phyloP scores from a whole-genome alignment of 495 filamentous ascomycete species.

The Daldinia grandis region DNA sequence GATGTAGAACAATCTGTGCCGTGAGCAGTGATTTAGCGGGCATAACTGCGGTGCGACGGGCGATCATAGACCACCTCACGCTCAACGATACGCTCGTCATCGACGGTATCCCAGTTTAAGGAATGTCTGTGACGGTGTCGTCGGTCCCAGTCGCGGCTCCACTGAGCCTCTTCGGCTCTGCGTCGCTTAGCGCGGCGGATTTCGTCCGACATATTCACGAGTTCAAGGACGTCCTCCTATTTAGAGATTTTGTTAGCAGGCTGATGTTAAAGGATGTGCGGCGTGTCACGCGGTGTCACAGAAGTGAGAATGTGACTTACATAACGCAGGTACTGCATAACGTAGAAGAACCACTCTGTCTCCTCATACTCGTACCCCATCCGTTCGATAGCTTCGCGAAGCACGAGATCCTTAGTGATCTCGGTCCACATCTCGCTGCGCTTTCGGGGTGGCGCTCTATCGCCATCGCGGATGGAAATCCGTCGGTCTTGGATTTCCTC shows the following conservation, averaged over 20 bases:
- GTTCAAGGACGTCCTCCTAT: slow-evolving; percentile 86
- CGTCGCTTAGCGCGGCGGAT: slow-evolving; percentile 80
- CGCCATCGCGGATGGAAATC: slow-evolving; percentile 47
- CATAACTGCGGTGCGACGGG: slow-evolving; percentile 46
- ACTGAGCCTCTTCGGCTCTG: slow-evolving; percentile 82
- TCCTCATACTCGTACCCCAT: slow-evolving; percentile 92
- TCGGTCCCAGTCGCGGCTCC: slow-evolving; percentile 79
- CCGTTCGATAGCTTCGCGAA: slow-evolving; percentile 84
- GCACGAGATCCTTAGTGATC: slow-evolving; percentile 92
- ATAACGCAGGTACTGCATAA: slow-evolving; percentile 88
- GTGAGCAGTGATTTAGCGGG: slow-evolving; percentile 30
- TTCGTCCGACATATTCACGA: slow-evolving; percentile 81
- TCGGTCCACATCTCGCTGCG: slow-evolving; percentile 91
- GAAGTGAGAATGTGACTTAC: slow-evolving; percentile 61
- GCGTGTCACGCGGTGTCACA: not conserved
- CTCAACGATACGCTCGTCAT: slow-evolving; percentile 67
- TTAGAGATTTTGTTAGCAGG: slow-evolving; percentile 35
- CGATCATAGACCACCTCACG: slow-evolving; percentile 64
- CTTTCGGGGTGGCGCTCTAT: slow-evolving; percentile 48
- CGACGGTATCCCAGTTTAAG: slow-evolving; percentile 48
- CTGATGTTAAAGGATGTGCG: not conserved
- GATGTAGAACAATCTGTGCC: not conserved
- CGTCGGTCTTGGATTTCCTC: slow-evolving; percentile 58
- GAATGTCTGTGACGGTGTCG: slow-evolving; percentile 53
- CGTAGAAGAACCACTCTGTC: slow-evolving; percentile 87